phyloP scores from a whole-genome alignment of 2,329 filamentous ascomycete species.

The Aureobasidium sp. region DNA sequence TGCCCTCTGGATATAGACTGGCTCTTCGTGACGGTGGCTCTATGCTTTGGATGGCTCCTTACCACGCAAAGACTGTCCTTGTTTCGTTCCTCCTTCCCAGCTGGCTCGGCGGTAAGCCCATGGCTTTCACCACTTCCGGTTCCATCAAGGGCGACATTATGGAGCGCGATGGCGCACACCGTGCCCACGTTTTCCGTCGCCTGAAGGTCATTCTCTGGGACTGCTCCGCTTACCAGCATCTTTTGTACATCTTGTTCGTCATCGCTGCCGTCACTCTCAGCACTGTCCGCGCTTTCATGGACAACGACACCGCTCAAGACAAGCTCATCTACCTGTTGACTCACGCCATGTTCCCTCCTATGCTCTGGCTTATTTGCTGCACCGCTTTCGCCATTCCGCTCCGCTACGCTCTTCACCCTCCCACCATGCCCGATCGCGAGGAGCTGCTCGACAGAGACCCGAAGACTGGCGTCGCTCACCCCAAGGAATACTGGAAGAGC shows the following conservation, averaged over 20 bases:
- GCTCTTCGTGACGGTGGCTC: constrained; percentile 51
- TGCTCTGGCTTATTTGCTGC: constrained; percentile 42
- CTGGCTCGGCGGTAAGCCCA: constrained; percentile 49
- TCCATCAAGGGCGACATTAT: constrained; percentile 51
- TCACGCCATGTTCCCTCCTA: constrained; percentile 56
- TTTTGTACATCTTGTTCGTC: constrained; percentile 49
- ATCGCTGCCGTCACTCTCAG: constrained; percentile 46
- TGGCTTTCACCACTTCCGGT: constrained; percentile 56
- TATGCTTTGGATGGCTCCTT: constrained; percentile 58
- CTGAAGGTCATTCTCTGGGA: constrained; percentile 50
- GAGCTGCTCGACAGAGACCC: constrained; percentile 50
- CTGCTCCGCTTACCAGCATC: constrained; percentile 50
- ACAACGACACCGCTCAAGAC: constrained; percentile 33
- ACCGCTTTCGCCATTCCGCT: constrained; percentile 37
- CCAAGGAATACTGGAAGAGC: constrained; percentile 23
- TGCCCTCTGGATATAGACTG: constrained; percentile 53
- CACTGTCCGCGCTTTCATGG: constrained; percentile 45
- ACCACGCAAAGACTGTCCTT: constrained; percentile 50
- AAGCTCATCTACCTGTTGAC: constrained; percentile 50
- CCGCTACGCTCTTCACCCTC: constrained; percentile 55
- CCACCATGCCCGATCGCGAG: constrained; percentile 51
- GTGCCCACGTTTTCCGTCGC: constrained; percentile 43
- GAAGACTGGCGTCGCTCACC: constrained; percentile 49
- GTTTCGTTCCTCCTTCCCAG: constrained; percentile 20
- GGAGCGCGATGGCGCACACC: constrained; percentile 45